phyloP scores from a whole-genome alignment of 768 basidiomycete species.

The Lactarius indigo region DNA sequence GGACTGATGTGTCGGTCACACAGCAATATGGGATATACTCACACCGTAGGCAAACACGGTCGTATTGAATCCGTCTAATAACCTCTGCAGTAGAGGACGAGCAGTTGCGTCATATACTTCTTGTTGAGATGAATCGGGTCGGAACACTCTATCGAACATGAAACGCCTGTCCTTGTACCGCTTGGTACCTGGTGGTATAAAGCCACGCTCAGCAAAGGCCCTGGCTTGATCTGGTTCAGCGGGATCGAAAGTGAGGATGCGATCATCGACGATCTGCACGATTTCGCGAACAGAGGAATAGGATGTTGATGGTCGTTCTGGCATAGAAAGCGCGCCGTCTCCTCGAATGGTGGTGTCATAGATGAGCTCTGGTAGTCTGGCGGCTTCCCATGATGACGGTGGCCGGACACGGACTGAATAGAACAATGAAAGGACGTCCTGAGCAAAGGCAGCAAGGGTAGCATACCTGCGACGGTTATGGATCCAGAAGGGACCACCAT shows the following conservation, averaged over 20 bases:
- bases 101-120: constrained; percentile 87
- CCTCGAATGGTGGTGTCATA: constrained; percentile 70
- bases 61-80: constrained; percentile 93
- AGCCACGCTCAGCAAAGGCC: constrained; percentile 81
- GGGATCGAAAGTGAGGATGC: constrained; percentile 94
- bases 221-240: constrained; percentile 80
- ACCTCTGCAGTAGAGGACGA: constrained; percentile 75
- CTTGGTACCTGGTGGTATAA: constrained; percentile 82
- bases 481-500: constrained; percentile 81
- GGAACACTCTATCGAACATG: constrained; percentile 94
- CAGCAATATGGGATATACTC: constrained; percentile 34
- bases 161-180: constrained; percentile 96
- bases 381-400: constrained; percentile 79
- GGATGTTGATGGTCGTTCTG: constrained; percentile 47
- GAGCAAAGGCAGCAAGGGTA: constrained; percentile 5
- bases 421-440: neutral
- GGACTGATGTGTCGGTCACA: neutral
- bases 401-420: constrained; percentile 84
- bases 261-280: constrained; percentile 89
- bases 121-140: constrained; percentile 73
- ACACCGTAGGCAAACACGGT: constrained; percentile 99
- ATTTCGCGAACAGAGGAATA: constrained; percentile 67
- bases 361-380: constrained; percentile 72
- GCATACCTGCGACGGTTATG: constrained; percentile 78
- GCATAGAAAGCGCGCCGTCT: constrained; percentile 82